These are phyloP conservation scores for Mercurialis annua DNA, from an alignment of 345 rosid species.

Conservation along the genomic window DNA sequence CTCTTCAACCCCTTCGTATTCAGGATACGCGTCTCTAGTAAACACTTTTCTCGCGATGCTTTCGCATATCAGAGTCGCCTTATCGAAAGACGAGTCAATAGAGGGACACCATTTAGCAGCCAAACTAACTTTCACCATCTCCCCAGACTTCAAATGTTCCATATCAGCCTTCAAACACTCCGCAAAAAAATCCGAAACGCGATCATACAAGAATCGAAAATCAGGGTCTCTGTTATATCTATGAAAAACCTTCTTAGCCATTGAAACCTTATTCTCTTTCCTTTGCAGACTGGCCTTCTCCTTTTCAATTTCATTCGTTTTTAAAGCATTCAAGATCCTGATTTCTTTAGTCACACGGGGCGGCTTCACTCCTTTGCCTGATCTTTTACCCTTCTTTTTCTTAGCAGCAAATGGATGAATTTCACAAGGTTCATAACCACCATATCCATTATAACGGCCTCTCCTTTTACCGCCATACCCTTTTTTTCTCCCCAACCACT, in stretches of 20 bases:
- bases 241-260: constrained; percentile 39
- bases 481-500: constrained; percentile 34
- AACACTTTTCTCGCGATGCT: constrained; percentile 52
- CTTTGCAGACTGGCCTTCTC: constrained; percentile 40
- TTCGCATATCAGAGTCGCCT: constrained; percentile 46
- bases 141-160: constrained; percentile 25
- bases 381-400: not conserved
- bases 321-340: constrained; percentile 19
- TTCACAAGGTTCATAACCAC: no score
- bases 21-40: constrained; percentile 35
- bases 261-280: constrained; percentile 29
- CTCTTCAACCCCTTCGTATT: constrained; percentile 57
- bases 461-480: not conserved
- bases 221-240: constrained; percentile 45
- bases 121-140: constrained; percentile 39
- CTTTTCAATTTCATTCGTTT: constrained; percentile 29
- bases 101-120: constrained; percentile 81
- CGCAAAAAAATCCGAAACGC: constrained; percentile 52
- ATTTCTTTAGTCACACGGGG: constrained; percentile 6
- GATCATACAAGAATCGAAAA: constrained; percentile 44
- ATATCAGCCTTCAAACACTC: constrained; percentile 32
- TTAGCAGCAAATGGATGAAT: constrained; percentile 5
- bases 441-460: no score
- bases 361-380: not conserved
- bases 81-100: constrained; percentile 51